Evolutionary conservation across 73 alveolate genomes (phyloP).

Genomic region (Paramecium primaurelia): DNA sequence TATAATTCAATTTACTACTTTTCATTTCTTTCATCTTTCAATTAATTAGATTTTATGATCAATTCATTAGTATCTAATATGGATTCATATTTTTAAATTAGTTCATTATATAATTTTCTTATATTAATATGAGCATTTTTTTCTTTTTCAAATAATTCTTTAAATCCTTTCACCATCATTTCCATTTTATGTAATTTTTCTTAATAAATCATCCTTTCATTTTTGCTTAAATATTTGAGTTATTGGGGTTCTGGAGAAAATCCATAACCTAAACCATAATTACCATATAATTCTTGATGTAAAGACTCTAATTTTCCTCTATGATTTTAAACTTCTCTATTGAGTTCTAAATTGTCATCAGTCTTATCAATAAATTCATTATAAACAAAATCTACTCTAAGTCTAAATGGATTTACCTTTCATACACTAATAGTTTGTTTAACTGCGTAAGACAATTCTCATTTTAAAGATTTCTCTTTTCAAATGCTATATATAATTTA

Average conservation of each 20-base stretch:
- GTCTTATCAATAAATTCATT: conserved; percentile 47
- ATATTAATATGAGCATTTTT: not conserved
- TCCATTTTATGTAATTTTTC: conserved; percentile 51
- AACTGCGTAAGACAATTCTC: conserved; percentile 37
- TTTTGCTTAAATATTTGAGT: conserved; percentile 40
- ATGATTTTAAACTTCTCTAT: conserved; percentile 42
- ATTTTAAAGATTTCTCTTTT: conserved; percentile 58
- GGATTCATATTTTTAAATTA: not conserved
- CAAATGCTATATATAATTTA: not conserved
- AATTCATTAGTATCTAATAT: conserved; percentile 36
- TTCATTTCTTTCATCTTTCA: conserved; percentile 10
- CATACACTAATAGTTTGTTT: conserved; percentile 32
- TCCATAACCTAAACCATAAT: conserved; percentile 37
- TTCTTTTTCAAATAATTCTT: conserved; percentile 51
- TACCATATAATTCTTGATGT: conserved; percentile 46
- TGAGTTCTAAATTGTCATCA: conserved; percentile 26
- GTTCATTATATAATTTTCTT: not conserved
- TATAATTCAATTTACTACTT: conserved; percentile 11
- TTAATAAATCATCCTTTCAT: conserved; percentile 49
- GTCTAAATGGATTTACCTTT: conserved; percentile 20
- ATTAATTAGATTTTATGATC: not conserved
- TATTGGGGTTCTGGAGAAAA: conserved; percentile 33
- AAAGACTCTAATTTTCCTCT: conserved; percentile 36
- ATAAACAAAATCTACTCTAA: conserved; percentile 45
- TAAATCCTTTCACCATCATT: conserved; percentile 57